Evolutionary conservation across 2,329 filamentous ascomycete species (phyloP).

Genomic region (Furcasterigmium sp.): DNA sequence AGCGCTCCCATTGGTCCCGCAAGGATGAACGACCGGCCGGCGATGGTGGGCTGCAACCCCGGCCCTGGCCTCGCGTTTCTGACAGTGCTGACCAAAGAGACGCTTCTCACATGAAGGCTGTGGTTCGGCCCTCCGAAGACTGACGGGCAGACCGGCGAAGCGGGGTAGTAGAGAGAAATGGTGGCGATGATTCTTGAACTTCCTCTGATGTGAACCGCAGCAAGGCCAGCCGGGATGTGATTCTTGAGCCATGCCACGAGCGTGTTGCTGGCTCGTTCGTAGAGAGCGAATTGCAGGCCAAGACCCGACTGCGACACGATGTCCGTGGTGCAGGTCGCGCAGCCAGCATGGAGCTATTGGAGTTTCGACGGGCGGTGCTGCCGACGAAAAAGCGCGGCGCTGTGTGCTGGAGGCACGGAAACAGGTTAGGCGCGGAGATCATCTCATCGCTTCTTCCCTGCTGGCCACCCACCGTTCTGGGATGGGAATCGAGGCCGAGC

Average conservation of each 20-base stretch:
- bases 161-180: no score
- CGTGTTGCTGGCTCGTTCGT: no score
- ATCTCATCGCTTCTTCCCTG: constrained; percentile 1
- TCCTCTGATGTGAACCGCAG: no score
- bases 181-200: no score
- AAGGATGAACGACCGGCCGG: background rate
- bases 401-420: background rate
- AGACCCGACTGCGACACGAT: background rate
- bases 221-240: no score
- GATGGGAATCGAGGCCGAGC: background rate
- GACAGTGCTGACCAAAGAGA: constrained; percentile 2
- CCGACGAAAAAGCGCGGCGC: background rate
- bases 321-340: background rate
- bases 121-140: background rate
- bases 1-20: background rate
- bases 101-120: background rate
- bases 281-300: no score
- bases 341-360: background rate
- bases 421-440: background rate
- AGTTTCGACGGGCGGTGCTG: background rate
- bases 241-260: no score
- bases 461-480: constrained; percentile 1
- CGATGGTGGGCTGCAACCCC: background rate
- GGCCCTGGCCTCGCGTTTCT: constrained; percentile 3
- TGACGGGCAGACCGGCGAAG: no score